Conservation (phyloP, 108 stramenopile species). For the Aurantiochytrium sp. region DNA sequence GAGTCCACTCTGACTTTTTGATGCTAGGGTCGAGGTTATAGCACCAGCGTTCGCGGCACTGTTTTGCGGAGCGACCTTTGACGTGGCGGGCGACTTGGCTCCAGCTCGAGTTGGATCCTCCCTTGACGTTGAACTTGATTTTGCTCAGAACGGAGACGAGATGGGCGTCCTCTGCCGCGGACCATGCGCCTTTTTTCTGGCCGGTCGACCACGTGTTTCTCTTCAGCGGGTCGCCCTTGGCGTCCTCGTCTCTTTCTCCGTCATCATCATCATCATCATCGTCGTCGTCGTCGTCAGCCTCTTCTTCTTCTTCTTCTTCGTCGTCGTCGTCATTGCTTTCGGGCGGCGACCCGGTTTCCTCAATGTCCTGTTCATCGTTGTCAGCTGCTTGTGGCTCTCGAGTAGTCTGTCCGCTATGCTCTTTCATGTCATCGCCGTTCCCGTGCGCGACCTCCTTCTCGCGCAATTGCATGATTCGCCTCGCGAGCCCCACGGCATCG, state of each 20-base stretch:
- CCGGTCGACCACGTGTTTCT: too few species aligned
- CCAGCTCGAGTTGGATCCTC: constrained; percentile 31
- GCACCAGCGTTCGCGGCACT: constrained; percentile 56
- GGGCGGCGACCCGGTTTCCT: too few species aligned
- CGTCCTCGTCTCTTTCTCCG: neutral
- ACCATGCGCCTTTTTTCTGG: neutral
- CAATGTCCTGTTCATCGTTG: too few species aligned
- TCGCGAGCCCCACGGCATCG: too few species aligned
- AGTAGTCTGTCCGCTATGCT: too few species aligned
- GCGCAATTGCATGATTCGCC: too few species aligned
- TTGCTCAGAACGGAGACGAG: neutral
- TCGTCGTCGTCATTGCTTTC: too few species aligned
- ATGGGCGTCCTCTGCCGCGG: neutral
- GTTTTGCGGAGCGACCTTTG: constrained; percentile 41
- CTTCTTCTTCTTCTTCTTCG: too few species aligned
- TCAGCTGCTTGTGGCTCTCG: too few species aligned
- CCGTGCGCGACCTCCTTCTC: too few species aligned
- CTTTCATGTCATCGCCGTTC: too few species aligned
- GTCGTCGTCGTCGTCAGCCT: too few species aligned
- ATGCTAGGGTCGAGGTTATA: constrained; percentile 50
- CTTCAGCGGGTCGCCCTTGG: neutral
- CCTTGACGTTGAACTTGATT: neutral
- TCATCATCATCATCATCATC: neutral
- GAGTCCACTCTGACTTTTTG: constrained; percentile 40
- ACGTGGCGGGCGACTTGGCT: constrained; percentile 29